Conservation (phyloP, 2,329 filamentous ascomycete species). For the Alternaria gansuensis region DNA sequence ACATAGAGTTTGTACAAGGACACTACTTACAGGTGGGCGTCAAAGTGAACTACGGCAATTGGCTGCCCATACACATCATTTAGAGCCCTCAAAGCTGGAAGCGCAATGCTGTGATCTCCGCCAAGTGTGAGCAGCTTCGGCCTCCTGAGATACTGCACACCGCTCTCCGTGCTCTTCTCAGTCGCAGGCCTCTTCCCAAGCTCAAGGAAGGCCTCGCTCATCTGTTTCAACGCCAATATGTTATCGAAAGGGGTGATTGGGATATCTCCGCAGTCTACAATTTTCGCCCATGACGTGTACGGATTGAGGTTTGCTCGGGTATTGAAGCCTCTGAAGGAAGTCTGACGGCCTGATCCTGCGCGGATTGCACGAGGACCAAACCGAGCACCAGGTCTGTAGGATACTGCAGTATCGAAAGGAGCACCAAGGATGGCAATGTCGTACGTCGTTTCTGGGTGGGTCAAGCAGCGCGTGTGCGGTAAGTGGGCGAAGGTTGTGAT, state of each 20-base stretch:
- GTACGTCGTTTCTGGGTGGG: constrained; percentile 55
- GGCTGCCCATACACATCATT: constrained; percentile 57
- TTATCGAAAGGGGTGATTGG: constrained; percentile 90
- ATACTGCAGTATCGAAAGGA: constrained; percentile 61
- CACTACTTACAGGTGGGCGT: constrained; percentile 64
- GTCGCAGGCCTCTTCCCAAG: constrained; percentile 63
- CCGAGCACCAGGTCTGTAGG: constrained; percentile 61
- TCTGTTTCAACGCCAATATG: constrained; percentile 78
- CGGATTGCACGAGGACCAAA: constrained; percentile 91
- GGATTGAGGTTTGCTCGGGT: constrained; percentile 83
- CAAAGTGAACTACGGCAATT: constrained; percentile 61
- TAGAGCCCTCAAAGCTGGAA: constrained; percentile 61
- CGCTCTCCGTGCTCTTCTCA: constrained; percentile 48
- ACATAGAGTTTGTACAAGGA: neutral
- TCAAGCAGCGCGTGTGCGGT: constrained; percentile 59
- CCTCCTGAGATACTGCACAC: constrained; percentile 54
- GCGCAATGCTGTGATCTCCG: constrained; percentile 61
- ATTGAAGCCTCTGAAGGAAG: constrained; percentile 82
- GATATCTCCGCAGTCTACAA: constrained; percentile 91
- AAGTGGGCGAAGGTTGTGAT: constrained; percentile 67
- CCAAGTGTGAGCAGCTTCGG: constrained; percentile 60
- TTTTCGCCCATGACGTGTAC: constrained; percentile 77
- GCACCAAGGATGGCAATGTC: constrained; percentile 61
- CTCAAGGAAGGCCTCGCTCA: constrained; percentile 81
- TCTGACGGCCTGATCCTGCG: constrained; percentile 82